Evolutionary conservation across 2,329 filamentous ascomycete species (phyloP).

Genomic region (Tolypocladium cylindrosporum): DNA sequence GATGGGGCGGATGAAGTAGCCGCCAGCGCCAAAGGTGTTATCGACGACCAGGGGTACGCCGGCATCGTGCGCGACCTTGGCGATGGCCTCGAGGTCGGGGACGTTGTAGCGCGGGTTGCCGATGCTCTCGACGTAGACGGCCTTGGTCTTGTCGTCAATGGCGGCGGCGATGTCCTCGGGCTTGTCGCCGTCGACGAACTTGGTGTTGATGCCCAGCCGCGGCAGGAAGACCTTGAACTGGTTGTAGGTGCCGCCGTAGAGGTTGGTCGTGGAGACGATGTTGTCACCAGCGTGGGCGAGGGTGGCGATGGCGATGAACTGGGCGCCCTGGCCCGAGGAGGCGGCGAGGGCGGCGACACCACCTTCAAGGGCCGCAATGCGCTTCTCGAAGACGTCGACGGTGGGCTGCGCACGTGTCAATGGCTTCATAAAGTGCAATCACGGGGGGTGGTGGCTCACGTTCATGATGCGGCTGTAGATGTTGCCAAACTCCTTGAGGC

Average conservation of each 20-base stretch:
- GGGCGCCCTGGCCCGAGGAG: conserved; percentile 78
- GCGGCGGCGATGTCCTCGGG: conserved; percentile 67
- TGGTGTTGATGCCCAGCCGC: conserved; percentile 77
- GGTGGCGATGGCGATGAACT: conserved; percentile 80
- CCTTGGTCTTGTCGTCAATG: conserved; percentile 91
- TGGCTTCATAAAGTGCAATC: neutral
- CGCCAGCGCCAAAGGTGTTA: conserved; percentile 92
- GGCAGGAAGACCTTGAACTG: conserved; percentile 89
- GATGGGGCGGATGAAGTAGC: conserved; percentile 79
- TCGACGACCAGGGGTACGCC: conserved; percentile 66
- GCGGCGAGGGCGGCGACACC: conserved; percentile 79
- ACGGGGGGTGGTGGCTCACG: conserved; percentile 34
- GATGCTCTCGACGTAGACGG: conserved; percentile 83
- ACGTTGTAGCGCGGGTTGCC: conserved; percentile 92
- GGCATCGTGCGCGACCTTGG: conserved; percentile 61
- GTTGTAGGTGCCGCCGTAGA: conserved; percentile 95
- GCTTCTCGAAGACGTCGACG: conserved; percentile 92
- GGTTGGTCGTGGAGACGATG: conserved; percentile 80
- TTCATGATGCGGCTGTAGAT: conserved; percentile 98
- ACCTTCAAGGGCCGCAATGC: conserved; percentile 89
- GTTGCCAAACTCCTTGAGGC: conserved; percentile 94
- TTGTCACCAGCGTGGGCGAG: conserved; percentile 87
- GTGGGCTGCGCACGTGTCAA: conserved; percentile 53
- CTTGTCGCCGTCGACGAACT: conserved; percentile 76
- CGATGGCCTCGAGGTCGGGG: conserved; percentile 81